These are phyloP conservation scores for Adansonia rubrostipa DNA, from an alignment of 441 rosid genomes.

Conservation along the genomic window DNA sequence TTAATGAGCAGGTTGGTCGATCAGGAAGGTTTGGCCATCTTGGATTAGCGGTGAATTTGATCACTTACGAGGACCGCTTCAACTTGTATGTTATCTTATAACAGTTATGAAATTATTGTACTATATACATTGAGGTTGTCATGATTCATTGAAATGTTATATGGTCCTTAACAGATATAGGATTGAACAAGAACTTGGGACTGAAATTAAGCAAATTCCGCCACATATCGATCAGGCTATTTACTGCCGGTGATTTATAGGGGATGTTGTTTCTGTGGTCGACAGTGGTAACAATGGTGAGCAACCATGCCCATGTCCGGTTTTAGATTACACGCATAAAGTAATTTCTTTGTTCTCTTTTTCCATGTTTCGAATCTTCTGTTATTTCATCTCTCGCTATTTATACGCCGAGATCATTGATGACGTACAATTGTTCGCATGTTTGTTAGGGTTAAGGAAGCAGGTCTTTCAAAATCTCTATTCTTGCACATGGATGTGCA, in stretches of 20 bases:
- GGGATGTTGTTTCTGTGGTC: conserved; percentile 26
- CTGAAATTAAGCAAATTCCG: conserved; percentile 98
- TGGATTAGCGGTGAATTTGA: conserved; percentile 96
- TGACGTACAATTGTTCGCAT: not conserved
- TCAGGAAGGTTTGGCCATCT: conserved; percentile 99
- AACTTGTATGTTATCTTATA: conserved; percentile 65
- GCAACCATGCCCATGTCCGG: conserved; percentile 25
- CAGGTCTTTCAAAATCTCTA: not conserved
- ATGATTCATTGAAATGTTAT: conserved; percentile 6
- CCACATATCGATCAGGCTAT: conserved; percentile 96
- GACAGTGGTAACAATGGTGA: conserved; percentile 44
- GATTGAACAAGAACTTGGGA: conserved; percentile 99
- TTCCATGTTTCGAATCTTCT: not conserved
- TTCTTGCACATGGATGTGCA: not conserved
- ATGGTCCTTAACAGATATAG: conserved; percentile 69
- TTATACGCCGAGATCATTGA: not conserved
- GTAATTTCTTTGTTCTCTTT: not conserved
- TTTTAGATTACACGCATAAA: not conserved
- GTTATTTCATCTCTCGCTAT: not conserved
- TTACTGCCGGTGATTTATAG: conserved; percentile 71
- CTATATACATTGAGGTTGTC: not conserved
- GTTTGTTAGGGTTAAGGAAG: conserved; percentile 24
- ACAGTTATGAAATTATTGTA: not conserved
- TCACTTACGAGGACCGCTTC: conserved; percentile 97
- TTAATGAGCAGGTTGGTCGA: conserved; percentile 79